Evolutionary conservation across 2,329 filamentous ascomycete species (phyloP).

Genomic region (Aspergillus flavus): DNA sequence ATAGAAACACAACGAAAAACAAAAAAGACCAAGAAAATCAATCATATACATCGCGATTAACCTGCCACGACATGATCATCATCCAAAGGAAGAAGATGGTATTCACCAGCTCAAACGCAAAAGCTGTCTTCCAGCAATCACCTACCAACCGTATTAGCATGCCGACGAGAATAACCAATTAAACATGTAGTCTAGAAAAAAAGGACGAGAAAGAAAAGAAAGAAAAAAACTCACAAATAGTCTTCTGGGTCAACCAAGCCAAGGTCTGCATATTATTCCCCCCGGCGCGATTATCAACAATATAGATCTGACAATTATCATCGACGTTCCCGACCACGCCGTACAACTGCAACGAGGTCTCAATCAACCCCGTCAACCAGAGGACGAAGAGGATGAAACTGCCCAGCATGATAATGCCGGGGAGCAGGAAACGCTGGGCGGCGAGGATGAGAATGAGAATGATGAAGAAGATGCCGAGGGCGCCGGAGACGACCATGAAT

Average conservation of each 20-base stretch:
- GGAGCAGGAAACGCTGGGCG: constrained; percentile 58
- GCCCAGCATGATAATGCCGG: constrained; percentile 61
- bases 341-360: constrained; percentile 65
- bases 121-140: constrained; percentile 64
- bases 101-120: constrained; percentile 66
- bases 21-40: constrained; percentile 8
- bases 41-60: constrained; percentile 42
- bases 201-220: background rate
- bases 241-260: constrained; percentile 64
- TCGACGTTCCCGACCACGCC: constrained; percentile 59
- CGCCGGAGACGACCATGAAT: constrained; percentile 61
- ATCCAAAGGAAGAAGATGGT: constrained; percentile 68
- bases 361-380: constrained; percentile 64
- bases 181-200: background rate
- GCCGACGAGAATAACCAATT: background rate
- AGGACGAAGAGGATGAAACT: constrained; percentile 65
- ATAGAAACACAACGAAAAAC: background rate
- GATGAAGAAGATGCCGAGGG: constrained; percentile 61
- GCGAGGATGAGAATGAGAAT: constrained; percentile 61
- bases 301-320: constrained; percentile 61
- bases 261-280: constrained; percentile 59
- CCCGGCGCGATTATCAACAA: constrained; percentile 48
- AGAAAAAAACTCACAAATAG: constrained; percentile 56
- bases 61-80: constrained; percentile 64
- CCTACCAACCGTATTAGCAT: constrained; percentile 39